These are phyloP conservation scores for Aspergillus avenaceus DNA, from an alignment of 495 filamentous ascomycete species.

Conservation along the genomic window DNA sequence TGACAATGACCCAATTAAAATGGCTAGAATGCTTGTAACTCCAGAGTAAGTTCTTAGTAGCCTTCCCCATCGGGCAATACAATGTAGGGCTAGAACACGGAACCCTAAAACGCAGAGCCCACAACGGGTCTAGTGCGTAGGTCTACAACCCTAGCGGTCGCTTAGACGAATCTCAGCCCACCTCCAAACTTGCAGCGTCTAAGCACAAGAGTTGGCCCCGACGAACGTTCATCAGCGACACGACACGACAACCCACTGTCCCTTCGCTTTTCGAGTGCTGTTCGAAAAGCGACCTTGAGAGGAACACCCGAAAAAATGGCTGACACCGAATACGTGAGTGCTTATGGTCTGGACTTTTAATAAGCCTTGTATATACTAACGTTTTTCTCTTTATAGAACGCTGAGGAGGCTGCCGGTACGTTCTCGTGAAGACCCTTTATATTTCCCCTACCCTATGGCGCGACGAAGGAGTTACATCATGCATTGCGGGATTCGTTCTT, in stretches of 20 bases:
- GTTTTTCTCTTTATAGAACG: conserved; percentile 55
- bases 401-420: conserved; percentile 90
- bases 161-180: conserved; percentile 45
- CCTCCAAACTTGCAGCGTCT: conserved; percentile 31
- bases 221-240: conserved; percentile 39
- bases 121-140: conserved; percentile 35
- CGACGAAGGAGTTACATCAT: not conserved
- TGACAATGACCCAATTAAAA: not conserved
- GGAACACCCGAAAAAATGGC: conserved; percentile 75
- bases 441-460: not conserved
- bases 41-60: not conserved
- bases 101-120: conserved; percentile 13
- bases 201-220: conserved; percentile 24
- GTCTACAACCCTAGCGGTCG: conserved; percentile 41
- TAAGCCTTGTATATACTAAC: conserved; percentile 31
- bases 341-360: not conserved
- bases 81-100: conserved; percentile 2
- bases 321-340: conserved; percentile 85
- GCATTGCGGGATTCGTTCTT: conserved; percentile 2
- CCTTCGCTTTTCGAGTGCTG: conserved; percentile 48
- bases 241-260: conserved; percentile 45
- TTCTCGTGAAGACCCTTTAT: conserved; percentile 18
- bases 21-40: not conserved
- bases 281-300: conserved; percentile 49
- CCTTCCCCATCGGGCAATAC: not conserved